Conservation (phyloP, 1,284 basidiomycete genomes). For the Apiotrichum sp. region DNA sequence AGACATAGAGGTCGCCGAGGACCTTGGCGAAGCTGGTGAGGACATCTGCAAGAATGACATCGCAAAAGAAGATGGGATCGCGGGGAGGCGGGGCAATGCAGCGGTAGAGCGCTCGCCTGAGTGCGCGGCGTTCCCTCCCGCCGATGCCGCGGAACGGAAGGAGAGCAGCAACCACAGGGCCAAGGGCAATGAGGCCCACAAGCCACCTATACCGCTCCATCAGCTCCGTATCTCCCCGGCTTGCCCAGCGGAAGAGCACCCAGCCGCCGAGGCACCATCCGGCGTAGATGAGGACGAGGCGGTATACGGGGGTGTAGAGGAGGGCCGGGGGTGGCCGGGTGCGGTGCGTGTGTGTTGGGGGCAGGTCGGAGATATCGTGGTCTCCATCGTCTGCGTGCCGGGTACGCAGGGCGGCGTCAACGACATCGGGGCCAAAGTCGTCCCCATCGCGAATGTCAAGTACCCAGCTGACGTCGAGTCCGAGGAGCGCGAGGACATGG, state of each 20-base stretch:
- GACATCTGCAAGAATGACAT: slow-evolving; percentile 91
- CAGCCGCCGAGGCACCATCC: slow-evolving; percentile 60
- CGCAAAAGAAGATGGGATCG: slow-evolving; percentile 72
- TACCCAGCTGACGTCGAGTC: slow-evolving; percentile 64
- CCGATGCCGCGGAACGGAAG: slow-evolving; percentile 62
- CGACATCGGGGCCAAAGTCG: slow-evolving; percentile 1
- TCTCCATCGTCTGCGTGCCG: background rate
- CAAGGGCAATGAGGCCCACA: slow-evolving; percentile 60
- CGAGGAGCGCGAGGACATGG: slow-evolving; percentile 67
- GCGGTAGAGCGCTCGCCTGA: slow-evolving; percentile 64
- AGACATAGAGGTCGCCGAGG: slow-evolving; percentile 88
- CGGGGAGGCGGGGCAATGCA: slow-evolving; percentile 63
- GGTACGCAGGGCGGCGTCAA: slow-evolving; percentile 1
- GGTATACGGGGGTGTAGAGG: slow-evolving; percentile 62
- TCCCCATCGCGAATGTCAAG: slow-evolving; percentile 49
- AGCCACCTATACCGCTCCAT: slow-evolving; percentile 71
- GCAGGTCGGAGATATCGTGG: background rate
- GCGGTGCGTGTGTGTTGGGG: background rate
- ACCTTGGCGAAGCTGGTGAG: slow-evolving; percentile 96
- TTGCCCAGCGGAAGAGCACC: slow-evolving; percentile 59
- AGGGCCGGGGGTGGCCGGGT: slow-evolving; percentile 1
- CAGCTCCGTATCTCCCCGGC: slow-evolving; percentile 53
- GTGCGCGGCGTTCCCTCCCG: slow-evolving; percentile 64
- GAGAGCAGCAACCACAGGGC: slow-evolving; percentile 55
- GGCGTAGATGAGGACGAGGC: slow-evolving; percentile 58